A percentile compares a stretch with the other conserved stretches of the same genome.
Conservation (phyloP, 2,329 filamentous ascomycete genomes). For the Cladosporium velox region DNA sequence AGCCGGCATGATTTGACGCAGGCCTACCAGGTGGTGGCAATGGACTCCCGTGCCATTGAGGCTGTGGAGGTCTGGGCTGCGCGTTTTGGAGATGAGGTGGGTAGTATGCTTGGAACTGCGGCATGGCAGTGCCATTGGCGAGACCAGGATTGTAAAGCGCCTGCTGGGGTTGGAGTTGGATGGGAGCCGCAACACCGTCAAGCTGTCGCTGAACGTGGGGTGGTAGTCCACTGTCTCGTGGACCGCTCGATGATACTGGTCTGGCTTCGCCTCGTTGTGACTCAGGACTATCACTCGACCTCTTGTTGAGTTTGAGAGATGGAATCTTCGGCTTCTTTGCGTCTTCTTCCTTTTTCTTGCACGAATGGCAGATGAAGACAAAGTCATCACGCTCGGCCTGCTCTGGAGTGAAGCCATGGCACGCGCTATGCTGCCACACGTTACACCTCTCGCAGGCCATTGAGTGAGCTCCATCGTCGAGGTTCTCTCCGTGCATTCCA, state of each 20-base stretch:
- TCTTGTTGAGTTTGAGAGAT: conserved; percentile 57
- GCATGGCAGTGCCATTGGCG: background rate
- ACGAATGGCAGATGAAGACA: conserved; percentile 79
- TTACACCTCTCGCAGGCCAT: conserved; percentile 92
- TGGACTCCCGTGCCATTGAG: conserved; percentile 33
- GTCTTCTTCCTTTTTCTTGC: conserved; percentile 67
- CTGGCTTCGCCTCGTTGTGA: conserved; percentile 23
- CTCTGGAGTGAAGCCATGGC: conserved; percentile 74
- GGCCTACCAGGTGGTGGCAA: conserved; percentile 29
- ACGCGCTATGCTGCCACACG: conserved; percentile 96
- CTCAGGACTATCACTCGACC: conserved; percentile 30
- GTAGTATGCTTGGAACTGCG: conserved; percentile 14
- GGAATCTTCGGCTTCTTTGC: conserved; percentile 63
- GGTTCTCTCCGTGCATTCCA: conserved; percentile 81
- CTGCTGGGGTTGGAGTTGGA: conserved; percentile 18
- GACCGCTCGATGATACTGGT: conserved; percentile 11
- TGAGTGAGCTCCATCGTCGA: conserved; percentile 90
- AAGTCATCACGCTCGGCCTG: conserved; percentile 86
- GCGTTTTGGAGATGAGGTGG: conserved; percentile 17
- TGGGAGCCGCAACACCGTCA: conserved; percentile 22
- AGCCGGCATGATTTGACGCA: conserved; percentile 26
- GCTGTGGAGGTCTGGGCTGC: conserved; percentile 30
- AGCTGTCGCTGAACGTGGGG: conserved; percentile 33
- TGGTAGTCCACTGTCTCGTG: conserved; percentile 25
- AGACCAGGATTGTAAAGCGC: background rate